Base-by-base conservation (phyloP, 1,284 basidiomycete species). In the Pterula multifida region DNA sequence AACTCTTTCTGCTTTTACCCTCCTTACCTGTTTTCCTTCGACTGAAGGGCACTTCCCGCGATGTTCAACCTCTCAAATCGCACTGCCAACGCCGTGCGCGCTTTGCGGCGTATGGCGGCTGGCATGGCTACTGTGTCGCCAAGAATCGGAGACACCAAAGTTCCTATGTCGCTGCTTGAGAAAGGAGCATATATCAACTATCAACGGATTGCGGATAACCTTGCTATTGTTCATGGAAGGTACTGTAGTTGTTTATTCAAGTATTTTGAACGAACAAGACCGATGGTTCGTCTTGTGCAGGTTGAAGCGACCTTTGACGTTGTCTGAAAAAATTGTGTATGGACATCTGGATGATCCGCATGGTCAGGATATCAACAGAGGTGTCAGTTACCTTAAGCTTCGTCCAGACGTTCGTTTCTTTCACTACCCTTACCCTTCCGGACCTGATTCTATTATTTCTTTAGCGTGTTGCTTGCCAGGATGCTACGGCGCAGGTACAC, bases 401-500 rank as follows among this genome's bases (percentile, higher is more conserved):
- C 82, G 93, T 59, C 94, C 94, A 49, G 94, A 96, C 71, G 92
- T 93, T 63, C 63, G 89, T 75, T 22, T 36, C 53, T 6, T 49
- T 44, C 26, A 23, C 47, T 22, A 52, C 23, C 11, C 23, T 36
- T 46, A 48, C 28, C 17, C 50, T 52, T 11, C 44, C 50, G 57
- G 54, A 57, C 48, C 45, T 49, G 19, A 39, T 54, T 50, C 50
- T 45, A n/a, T 59, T 22, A 13, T 55, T 42, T 45, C 53, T 54
- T n/a, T 63, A 96, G 92, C 92, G 96, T 63, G 96, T 99, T 58
- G 95, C 96, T 52, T 98, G 95, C 76, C 96, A 98, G 76, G 96
- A 98, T 80, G 93, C 93, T 56, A 96, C 93, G 50, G 93, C 93
- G 51, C 89, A 91, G 72, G 76, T 78, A 51, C 47, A 60, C 53